These are phyloP conservation scores for Penicillium sp. DNA, from an alignment of 2,329 filamentous ascomycete species.

Conservation along the genomic window DNA sequence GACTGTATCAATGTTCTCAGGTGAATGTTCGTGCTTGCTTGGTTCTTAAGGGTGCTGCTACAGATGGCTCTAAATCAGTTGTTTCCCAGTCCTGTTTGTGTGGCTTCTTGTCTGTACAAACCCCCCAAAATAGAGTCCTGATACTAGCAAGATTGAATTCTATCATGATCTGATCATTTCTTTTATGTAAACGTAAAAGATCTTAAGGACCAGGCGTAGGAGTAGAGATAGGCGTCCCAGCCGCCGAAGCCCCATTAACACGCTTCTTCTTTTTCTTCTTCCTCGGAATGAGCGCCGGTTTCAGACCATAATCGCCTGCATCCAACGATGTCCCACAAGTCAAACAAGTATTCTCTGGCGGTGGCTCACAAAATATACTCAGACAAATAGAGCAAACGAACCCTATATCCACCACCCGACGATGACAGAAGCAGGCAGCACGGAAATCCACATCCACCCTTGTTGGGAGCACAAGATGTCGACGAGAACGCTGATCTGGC, in stretches of 20 bases:
- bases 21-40: background rate
- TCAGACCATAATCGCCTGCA: constrained; percentile 73
- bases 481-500: constrained; percentile 66
- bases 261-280: constrained; percentile 78
- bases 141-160: background rate
- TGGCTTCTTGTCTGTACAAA: background rate
- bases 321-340: constrained; percentile 79
- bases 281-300: constrained; percentile 71
- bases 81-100: background rate
- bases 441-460: constrained; percentile 91
- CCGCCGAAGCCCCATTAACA: constrained; percentile 45
- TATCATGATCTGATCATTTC: background rate
- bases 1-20: background rate
- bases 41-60: background rate
- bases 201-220: constrained; percentile 40
- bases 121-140: background rate
- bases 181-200: background rate
- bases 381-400: constrained; percentile 97
- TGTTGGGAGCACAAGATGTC: constrained; percentile 73
- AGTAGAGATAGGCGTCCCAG: constrained; percentile 61
- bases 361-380: constrained; percentile 80
- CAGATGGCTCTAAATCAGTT: background rate
- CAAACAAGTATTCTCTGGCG: constrained; percentile 67
- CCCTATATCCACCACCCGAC: constrained; percentile 83
- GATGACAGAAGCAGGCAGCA: constrained; percentile 97